Base-by-base conservation (phyloP, 1,284 basidiomycete species). In the Porodaedalea pini region DNA sequence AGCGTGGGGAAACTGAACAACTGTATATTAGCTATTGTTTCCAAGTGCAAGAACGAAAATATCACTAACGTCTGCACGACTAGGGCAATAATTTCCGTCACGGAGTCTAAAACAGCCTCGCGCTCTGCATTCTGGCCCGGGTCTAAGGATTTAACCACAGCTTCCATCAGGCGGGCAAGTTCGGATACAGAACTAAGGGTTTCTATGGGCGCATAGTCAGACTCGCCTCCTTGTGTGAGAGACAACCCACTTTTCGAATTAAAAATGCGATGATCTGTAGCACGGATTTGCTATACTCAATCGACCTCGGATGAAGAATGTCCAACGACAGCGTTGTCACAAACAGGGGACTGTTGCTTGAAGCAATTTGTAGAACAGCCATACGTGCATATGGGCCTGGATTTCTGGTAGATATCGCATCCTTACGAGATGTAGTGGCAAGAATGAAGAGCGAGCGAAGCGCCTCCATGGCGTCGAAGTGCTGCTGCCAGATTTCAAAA, bases 121-220 rank as follows among this genome's bases (percentile, higher is more conserved):
- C 97, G 81, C 68, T 90, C 83, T 10, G 85, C 76, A 0, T 85
- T 91, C 8, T 86, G 80, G 65, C 92, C 95, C 10, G 96, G 97
- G 71, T 99, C 96, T 41, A 99, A 78, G 6, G 93, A 97, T 69
- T 95, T 97, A 21, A 99, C 94, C 1, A 99, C 94, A 0, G 94
- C 94, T 69, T 99, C 96, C 67, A 94, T 88, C 39, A 98, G 76
- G 27, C 89, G 81, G 96, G 92, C 32, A 99, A 74, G 64, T 90
- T 93, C 10, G 91, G 83, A 63, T 93, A 88, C 44, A 99, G 76
- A 10, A 97, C 85, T 36, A 90, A 75, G 0, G 95, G 94, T 66
- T 89, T 87, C 87, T 94, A 66, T 17, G 56, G 29, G 11, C 15
- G 48, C 37, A 25, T 23, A 40, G 29, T 21, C 17, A 48, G 25